Evolutionary conservation across 768 basidiomycete species (phyloP).

Genomic region (Gymnopilus dilepis): DNA sequence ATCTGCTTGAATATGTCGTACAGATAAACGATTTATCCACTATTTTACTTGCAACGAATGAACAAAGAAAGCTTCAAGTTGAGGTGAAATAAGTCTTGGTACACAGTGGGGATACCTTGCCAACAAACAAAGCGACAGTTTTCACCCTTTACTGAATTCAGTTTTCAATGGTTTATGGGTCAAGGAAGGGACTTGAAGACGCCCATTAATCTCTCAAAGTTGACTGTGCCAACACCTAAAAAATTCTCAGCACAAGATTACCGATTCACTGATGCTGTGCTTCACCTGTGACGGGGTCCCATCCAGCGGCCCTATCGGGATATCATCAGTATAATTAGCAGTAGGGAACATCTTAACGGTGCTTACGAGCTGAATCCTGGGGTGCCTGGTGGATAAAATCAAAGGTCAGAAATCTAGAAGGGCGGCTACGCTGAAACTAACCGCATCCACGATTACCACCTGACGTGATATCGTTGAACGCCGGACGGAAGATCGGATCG

Average conservation of each 20-base stretch:
- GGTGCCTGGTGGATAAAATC: conserved; percentile 27
- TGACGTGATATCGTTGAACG: conserved; percentile 31
- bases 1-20: no score
- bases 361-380: conserved; percentile 40
- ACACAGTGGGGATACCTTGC: no score
- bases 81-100: no score
- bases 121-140: no score
- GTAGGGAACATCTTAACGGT: not conserved
- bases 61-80: no score
- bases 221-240: conserved; percentile 45
- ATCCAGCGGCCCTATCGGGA: conserved; percentile 36
- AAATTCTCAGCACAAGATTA: not conserved
- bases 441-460: conserved; percentile 31
- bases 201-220: conserved; percentile 29
- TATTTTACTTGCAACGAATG: no score
- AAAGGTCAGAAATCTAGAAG: not conserved
- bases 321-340: not conserved
- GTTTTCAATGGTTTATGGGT: not conserved
- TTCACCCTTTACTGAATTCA: no score
- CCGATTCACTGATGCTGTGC: not conserved
- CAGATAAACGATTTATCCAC: no score
- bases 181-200: conserved; percentile 27
- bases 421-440: not conserved
- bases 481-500: conserved; percentile 23
- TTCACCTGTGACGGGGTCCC: conserved; percentile 48